A percentile compares a stretch with the other conserved stretches of the same genome.
Conservation (phyloP, 1,284 basidiomycete species). For the Apiotrichum veenhuisii region DNA sequence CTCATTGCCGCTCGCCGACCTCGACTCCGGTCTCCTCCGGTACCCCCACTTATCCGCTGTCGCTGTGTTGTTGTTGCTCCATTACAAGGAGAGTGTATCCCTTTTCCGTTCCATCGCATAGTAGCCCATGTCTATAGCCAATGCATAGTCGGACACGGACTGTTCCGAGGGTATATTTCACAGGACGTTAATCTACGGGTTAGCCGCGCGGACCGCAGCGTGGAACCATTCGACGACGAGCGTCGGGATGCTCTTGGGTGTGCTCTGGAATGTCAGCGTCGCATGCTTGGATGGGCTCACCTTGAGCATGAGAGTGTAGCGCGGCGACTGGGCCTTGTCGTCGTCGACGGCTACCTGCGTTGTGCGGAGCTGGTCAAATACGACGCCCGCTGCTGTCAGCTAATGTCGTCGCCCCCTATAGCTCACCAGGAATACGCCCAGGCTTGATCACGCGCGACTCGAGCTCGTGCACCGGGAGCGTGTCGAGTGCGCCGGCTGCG, state of each 20-base stretch:
- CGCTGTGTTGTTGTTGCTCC: neutral
- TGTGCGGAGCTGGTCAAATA: neutral
- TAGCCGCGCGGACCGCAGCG: neutral
- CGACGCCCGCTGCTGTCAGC: slow-evolving; percentile 1
- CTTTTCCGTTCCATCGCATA: neutral
- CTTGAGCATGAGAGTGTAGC: slow-evolving; percentile 3
- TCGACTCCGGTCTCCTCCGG: neutral
- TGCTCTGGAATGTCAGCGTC: neutral
- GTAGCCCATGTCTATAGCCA: neutral
- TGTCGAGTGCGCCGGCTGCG: slow-evolving; percentile 4
- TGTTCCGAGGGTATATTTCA: too few species aligned
- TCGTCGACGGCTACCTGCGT: neutral
- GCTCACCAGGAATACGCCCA: slow-evolving; percentile 2
- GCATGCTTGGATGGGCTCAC: neutral
- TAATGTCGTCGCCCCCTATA: too few species aligned
- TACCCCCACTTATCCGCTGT: too few species aligned
- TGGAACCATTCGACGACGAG: slow-evolving; percentile 2
- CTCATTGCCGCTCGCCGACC: neutral
- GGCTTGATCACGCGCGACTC: neutral
- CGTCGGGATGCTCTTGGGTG: neutral
- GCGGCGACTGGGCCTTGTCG: neutral
- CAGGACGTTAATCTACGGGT: neutral
- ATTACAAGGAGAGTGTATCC: neutral
- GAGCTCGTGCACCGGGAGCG: slow-evolving; percentile 1
- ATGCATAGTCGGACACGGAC: too few species aligned